A percentile compares a stretch with the other conserved stretches of the same genome.
Conservation (phyloP, 1,139 yeast genomes). For the Lodderomyces elongisporus region DNA sequence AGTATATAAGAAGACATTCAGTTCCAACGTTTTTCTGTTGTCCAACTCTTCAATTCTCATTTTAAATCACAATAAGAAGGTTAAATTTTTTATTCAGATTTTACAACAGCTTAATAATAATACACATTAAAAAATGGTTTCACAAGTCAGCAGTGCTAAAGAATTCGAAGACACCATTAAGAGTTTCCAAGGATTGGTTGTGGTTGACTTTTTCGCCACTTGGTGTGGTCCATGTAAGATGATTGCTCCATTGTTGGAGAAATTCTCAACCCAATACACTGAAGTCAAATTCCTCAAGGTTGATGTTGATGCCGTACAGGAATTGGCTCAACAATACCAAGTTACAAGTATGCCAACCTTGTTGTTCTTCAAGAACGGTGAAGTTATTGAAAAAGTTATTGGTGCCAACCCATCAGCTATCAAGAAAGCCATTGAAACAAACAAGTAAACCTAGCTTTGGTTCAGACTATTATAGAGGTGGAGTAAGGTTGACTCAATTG, state of each 20-base stretch:
- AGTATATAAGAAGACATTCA: too few species aligned
- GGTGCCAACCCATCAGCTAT: conserved; percentile 87
- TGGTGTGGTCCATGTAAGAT: conserved; percentile 97
- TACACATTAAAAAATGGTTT: too few species aligned
- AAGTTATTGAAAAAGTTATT: conserved; percentile 65
- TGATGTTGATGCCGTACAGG: conserved; percentile 76
- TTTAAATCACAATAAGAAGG: too few species aligned
- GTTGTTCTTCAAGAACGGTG: conserved; percentile 71
- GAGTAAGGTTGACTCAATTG: too few species aligned
- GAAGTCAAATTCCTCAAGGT: conserved; percentile 73
- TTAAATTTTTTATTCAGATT: too few species aligned
- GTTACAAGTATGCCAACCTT: conserved; percentile 89
- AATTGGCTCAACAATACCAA: conserved; percentile 68
- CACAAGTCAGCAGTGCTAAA: conserved; percentile 38
- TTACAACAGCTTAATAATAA: too few species aligned
- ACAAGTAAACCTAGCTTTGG: too few species aligned
- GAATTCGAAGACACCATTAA: conserved; percentile 61
- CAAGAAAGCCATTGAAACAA: conserved; percentile 59
- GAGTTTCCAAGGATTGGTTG: conserved; percentile 57
- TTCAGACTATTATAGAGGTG: too few species aligned
- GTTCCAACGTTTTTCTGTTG: too few species aligned
- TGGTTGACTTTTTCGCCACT: conserved; percentile 80
- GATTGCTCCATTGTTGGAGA: conserved; percentile 72
- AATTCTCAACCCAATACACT: conserved; percentile 42
- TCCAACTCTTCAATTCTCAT: too few species aligned